Conservation (phyloP, 441 rosid genomes). For the Populus hybrid region DNA sequence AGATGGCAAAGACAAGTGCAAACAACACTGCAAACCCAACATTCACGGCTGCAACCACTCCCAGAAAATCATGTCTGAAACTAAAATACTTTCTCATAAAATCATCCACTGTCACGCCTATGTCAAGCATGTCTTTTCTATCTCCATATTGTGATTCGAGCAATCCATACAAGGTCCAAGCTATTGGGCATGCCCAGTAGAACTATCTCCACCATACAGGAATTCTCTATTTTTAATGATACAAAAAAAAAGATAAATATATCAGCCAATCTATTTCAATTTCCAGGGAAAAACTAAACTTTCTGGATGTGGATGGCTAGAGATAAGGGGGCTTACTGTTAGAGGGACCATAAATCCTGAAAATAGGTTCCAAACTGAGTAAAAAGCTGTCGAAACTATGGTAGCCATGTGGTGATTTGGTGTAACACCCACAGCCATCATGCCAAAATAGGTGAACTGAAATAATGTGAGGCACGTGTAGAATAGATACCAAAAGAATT, state of each 20-base stretch:
- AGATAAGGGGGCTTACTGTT: slow-evolving; percentile 37
- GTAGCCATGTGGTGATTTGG: slow-evolving; percentile 55
- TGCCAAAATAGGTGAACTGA: slow-evolving; percentile 66
- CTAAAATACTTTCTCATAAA: slow-evolving; percentile 29
- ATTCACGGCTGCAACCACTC: slow-evolving; percentile 1
- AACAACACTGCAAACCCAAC: slow-evolving; percentile 32
- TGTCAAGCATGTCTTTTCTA: slow-evolving; percentile 12
- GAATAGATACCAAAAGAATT: slow-evolving; percentile 70
- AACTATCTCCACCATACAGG: slow-evolving; percentile 60
- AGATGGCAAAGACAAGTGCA: slow-evolving; percentile 28
- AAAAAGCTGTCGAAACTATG: slow-evolving; percentile 37
- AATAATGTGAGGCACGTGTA: slow-evolving; percentile 57
- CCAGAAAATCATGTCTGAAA: slow-evolving; percentile 38
- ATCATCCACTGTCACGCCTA: slow-evolving; percentile 24
- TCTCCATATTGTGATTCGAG: slow-evolving; percentile 43
- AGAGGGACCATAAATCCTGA: slow-evolving; percentile 68
- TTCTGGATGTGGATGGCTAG: no score
- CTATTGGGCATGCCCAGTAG: slow-evolving; percentile 39
- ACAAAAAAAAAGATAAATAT: neutral
- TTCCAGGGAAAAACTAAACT: neutral
- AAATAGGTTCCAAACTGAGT: slow-evolving; percentile 58
- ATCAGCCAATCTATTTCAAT: neutral
- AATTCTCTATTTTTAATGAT: slow-evolving; percentile 26
- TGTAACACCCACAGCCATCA: slow-evolving; percentile 46
- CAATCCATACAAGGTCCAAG: slow-evolving; percentile 50